These are phyloP conservation scores for Russula griseocarnosa DNA, from an alignment of 768 basidiomycete genomes.

Conservation along the genomic window DNA sequence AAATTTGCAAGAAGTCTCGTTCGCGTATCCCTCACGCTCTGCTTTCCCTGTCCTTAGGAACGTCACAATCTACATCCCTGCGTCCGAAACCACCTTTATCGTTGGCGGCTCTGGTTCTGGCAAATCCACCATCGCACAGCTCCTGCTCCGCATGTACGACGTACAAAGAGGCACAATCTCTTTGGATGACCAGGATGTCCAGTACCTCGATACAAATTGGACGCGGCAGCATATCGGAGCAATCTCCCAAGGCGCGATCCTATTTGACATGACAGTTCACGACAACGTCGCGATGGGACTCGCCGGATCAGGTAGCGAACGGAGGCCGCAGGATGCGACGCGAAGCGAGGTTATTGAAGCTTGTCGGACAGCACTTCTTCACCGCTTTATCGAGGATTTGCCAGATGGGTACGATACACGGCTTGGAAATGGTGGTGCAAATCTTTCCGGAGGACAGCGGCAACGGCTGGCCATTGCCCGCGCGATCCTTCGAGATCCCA, in stretches of 20 bases:
- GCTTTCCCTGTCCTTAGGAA: conserved; percentile 53
- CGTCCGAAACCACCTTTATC: conserved; percentile 71
- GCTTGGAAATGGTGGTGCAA: conserved; percentile 70
- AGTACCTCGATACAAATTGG: conserved; percentile 68
- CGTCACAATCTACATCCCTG: conserved; percentile 65
- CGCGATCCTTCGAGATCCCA: conserved; percentile 79
- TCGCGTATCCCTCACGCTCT: conserved; percentile 72
- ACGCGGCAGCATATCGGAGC: conserved; percentile 65
- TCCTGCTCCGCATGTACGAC: conserved; percentile 69
- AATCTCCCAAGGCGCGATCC: conserved; percentile 73
- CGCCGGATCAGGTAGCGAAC: conserved; percentile 43
- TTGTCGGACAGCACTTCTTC: conserved; percentile 78
- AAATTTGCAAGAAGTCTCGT: conserved; percentile 53
- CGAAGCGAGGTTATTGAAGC: conserved; percentile 73
- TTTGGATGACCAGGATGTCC: conserved; percentile 79
- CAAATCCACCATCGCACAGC: conserved; percentile 66
- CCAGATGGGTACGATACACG: conserved; percentile 85
- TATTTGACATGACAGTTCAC: conserved; percentile 76
- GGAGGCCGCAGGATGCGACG: conserved; percentile 49
- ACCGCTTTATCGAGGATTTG: conserved; percentile 81
- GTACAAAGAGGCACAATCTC: conserved; percentile 61
- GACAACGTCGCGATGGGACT: conserved; percentile 84
- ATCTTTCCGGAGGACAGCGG: conserved; percentile 86
- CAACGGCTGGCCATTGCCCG: conserved; percentile 89
- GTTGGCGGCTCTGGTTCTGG: conserved; percentile 77